Conservation (phyloP, 2,329 filamentous ascomycete genomes). For the Huntiella omanensis region DNA sequence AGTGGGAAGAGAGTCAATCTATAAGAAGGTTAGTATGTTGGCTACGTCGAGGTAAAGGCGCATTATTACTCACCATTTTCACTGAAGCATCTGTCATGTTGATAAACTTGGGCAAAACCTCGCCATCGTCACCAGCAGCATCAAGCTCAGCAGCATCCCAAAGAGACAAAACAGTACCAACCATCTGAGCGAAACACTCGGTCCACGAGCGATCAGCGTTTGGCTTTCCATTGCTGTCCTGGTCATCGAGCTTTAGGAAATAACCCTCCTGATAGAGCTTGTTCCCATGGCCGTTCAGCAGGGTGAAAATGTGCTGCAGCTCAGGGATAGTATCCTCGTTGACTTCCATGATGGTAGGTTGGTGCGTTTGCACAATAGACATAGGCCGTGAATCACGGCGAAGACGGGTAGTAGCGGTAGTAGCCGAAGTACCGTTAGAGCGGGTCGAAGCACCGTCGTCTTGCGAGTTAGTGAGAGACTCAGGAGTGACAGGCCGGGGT, state of each 20-base stretch:
- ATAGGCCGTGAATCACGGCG: constrained; percentile 47
- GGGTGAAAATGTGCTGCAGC: constrained; percentile 82
- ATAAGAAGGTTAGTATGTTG: neutral
- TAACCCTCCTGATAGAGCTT: constrained; percentile 97
- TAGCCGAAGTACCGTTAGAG: constrained; percentile 15
- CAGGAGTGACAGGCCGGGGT: constrained; percentile 8
- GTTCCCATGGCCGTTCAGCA: constrained; percentile 85
- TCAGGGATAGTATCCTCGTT: constrained; percentile 76
- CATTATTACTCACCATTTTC: constrained; percentile 56
- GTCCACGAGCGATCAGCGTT: constrained; percentile 79
- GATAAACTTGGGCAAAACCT: constrained; percentile 81
- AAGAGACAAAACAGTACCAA: constrained; percentile 81
- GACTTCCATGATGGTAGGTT: constrained; percentile 72
- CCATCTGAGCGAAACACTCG: constrained; percentile 91
- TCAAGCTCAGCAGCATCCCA: constrained; percentile 93
- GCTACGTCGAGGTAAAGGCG: too few relatives aligned
- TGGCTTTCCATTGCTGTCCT: constrained; percentile 72
- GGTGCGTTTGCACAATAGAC: constrained; percentile 74
- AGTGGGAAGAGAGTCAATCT: constrained; percentile 83
- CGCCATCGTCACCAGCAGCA: constrained; percentile 63
- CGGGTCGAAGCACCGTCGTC: constrained; percentile 11
- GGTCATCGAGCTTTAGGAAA: constrained; percentile 88
- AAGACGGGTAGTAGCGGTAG: constrained; percentile 19
- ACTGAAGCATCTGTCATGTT: constrained; percentile 95
- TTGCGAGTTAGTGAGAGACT: constrained; percentile 1